Evolutionary conservation across 768 basidiomycete genomes (phyloP).

Genomic region (Rhodotorula taiwanensis): DNA sequence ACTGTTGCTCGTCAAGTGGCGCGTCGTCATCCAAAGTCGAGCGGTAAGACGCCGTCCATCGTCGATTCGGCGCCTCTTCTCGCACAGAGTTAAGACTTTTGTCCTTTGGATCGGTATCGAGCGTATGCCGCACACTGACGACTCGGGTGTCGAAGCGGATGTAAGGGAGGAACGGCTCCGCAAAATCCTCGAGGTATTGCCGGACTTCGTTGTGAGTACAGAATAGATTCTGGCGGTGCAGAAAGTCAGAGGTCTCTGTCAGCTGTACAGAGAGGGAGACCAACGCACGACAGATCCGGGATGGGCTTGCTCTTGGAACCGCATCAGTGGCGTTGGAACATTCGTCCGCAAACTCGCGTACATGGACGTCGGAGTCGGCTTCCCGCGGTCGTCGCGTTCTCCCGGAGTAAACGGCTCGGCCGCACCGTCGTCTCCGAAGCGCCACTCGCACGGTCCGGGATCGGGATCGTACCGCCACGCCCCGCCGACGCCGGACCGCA

Average conservation of each 20-base stretch:
- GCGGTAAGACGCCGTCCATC: slow-evolving; percentile 15
- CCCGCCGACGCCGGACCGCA: slow-evolving; percentile 12
- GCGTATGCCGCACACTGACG: slow-evolving; percentile 10
- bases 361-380: neutral
- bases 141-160: slow-evolving; percentile 33
- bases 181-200: slow-evolving; percentile 29
- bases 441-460: neutral
- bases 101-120: too few relatives aligned
- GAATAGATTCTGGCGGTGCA: slow-evolving; percentile 4
- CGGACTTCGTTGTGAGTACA: slow-evolving; percentile 28
- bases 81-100: too few relatives aligned
- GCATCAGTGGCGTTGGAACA: slow-evolving; percentile 16
- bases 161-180: neutral
- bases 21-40: slow-evolving; percentile 2
- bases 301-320: slow-evolving; percentile 5
- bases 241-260: neutral
- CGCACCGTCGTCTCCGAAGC: slow-evolving; percentile 13
- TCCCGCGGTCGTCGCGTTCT: neutral
- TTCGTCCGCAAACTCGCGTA: neutral
- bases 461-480: slow-evolving; percentile 25
- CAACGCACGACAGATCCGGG: slow-evolving; percentile 7
- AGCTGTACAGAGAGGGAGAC: neutral
- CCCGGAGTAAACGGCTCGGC: neutral
- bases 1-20: slow-evolving; percentile 25
- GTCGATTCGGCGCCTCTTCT: too few relatives aligned